Conservation (phyloP, 2,329 filamentous ascomycete genomes). For the Fusarium torreyae region DNA sequence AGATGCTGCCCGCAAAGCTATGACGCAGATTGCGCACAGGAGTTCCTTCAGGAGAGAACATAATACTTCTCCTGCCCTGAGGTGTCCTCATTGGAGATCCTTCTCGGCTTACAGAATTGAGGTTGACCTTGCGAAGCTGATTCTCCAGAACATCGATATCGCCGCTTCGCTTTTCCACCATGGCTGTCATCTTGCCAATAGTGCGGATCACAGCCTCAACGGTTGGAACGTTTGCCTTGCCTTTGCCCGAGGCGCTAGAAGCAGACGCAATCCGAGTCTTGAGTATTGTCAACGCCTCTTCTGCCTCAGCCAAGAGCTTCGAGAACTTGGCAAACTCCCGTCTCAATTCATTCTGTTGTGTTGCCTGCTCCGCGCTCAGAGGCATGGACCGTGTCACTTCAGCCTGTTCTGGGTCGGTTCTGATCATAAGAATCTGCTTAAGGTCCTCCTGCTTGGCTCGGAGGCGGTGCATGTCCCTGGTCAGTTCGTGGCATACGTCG, state of each 20-base stretch:
- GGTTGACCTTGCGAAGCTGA: slow-evolving; percentile 81
- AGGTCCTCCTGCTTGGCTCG: slow-evolving; percentile 84
- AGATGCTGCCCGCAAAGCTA: slow-evolving; percentile 57
- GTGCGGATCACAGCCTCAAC: slow-evolving; percentile 94
- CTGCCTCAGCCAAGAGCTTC: slow-evolving; percentile 81
- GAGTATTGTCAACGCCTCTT: slow-evolving; percentile 84
- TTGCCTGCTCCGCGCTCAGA: slow-evolving; percentile 85
- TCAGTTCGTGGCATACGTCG: slow-evolving; percentile 75
- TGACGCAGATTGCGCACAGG: slow-evolving; percentile 61
- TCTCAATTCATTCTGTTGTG: slow-evolving; percentile 87
- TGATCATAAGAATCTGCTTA: slow-evolving; percentile 79
- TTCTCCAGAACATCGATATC: slow-evolving; percentile 93
- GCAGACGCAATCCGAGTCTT: slow-evolving; percentile 80
- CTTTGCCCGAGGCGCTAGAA: slow-evolving; percentile 64
- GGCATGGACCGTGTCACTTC: slow-evolving; percentile 79
- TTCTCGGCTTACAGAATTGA: slow-evolving; percentile 63
- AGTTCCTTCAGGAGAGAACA: slow-evolving; percentile 62
- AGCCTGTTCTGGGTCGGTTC: slow-evolving; percentile 76
- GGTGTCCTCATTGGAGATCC: slow-evolving; percentile 60
- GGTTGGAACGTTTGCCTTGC: slow-evolving; percentile 75
- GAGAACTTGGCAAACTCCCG: slow-evolving; percentile 82
- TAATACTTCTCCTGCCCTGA: slow-evolving; percentile 55
- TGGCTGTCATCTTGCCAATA: slow-evolving; percentile 90
- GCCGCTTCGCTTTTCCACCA: slow-evolving; percentile 91
- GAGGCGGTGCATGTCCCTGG: slow-evolving; percentile 79